Conservation (phyloP, 202 grass and related monocot genomes). For the Cymbopogon flexuosus region DNA sequence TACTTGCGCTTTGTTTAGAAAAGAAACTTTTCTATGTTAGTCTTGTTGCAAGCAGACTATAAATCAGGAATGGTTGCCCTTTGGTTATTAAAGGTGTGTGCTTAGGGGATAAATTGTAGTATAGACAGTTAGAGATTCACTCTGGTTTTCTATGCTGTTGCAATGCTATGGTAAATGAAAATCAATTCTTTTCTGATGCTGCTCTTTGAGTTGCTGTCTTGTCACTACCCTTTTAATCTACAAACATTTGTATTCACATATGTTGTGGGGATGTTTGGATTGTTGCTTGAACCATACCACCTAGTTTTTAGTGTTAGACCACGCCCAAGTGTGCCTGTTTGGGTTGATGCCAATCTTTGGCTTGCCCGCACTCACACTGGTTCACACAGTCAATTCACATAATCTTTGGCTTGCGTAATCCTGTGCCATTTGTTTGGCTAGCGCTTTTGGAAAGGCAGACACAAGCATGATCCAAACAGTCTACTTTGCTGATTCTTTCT, state of each 20-base stretch:
- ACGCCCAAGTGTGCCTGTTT: background rate
- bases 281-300: background rate
- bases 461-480: background rate
- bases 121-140: background rate
- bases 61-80: background rate
- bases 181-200: background rate
- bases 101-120: background rate
- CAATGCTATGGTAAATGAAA: background rate
- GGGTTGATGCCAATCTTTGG: background rate
- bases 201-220: background rate
- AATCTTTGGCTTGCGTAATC: background rate
- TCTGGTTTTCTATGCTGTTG: background rate
- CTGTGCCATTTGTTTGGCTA: background rate
- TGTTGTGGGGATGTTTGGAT: background rate
- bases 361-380: background rate
- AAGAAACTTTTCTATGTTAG: background rate
- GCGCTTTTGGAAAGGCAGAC: background rate
- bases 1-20: background rate
- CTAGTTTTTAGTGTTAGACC: background rate
- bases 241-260: constrained; percentile 1
- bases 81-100: constrained; percentile 14
- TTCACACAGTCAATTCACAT: background rate
- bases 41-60: background rate
- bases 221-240: background rate
- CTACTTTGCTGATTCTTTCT: constrained; percentile 17